These are phyloP conservation scores for Biscutella auriculata DNA, from an alignment of 441 rosid species.

Conservation along the genomic window DNA sequence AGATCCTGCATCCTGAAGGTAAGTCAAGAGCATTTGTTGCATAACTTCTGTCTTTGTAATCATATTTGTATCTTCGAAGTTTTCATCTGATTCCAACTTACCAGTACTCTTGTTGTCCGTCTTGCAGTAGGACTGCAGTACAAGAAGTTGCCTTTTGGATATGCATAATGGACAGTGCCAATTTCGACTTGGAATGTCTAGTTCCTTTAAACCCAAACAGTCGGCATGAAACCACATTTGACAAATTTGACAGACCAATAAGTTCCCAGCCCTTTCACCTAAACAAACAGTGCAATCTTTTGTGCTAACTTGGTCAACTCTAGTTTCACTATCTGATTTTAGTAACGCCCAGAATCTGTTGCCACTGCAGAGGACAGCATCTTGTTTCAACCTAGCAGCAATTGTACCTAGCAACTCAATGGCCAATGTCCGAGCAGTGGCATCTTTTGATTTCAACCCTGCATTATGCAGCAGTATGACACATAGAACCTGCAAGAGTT, in stretches of 20 bases:
- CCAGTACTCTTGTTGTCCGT: constrained; percentile 42
- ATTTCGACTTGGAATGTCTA: constrained; percentile 52
- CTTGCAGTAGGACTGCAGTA: constrained; percentile 68
- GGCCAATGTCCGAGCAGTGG: constrained; percentile 85
- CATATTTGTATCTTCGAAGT: constrained; percentile 33
- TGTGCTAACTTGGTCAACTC: constrained; percentile 29
- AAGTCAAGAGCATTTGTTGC: constrained; percentile 87
- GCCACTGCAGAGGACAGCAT: constrained; percentile 48
- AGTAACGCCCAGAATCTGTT: constrained; percentile 56
- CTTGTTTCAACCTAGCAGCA: constrained; percentile 88
- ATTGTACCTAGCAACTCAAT: constrained; percentile 89
- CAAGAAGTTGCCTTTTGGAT: constrained; percentile 80
- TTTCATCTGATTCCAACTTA: constrained; percentile 25
- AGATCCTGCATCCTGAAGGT: constrained; percentile 80
- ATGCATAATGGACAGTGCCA: constrained; percentile 84
- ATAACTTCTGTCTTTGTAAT: constrained; percentile 60
- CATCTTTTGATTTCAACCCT: constrained; percentile 91
- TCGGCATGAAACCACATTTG: constrained; percentile 73
- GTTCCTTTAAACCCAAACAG: constrained; percentile 83
- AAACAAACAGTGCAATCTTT: constrained; percentile 72
- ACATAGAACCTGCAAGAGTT: constrained; percentile 76
- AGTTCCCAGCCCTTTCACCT: constrained; percentile 51
- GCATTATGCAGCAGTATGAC: constrained; percentile 95
- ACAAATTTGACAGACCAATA: constrained; percentile 76
- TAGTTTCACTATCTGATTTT: constrained; percentile 41